phyloP scores from a whole-genome alignment of 192 early-diverging fungal genomes.

The Allomyces macrogynus region DNA sequence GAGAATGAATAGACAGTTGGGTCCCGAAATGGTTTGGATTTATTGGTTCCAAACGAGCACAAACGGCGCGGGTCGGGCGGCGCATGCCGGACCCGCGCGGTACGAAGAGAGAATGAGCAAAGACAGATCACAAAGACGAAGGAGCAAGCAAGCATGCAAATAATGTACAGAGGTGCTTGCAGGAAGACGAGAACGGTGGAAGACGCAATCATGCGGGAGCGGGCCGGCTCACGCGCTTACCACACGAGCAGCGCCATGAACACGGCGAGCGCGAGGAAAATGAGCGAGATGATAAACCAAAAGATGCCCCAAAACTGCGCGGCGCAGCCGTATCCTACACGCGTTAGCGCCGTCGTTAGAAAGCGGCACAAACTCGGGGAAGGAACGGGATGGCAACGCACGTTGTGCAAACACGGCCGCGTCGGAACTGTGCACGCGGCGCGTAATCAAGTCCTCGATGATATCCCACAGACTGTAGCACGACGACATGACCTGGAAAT shows the following conservation, averaged over 20 bases:
- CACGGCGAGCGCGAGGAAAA: slow-evolving; percentile 60
- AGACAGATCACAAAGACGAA: too few species aligned
- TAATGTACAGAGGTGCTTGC: too few species aligned
- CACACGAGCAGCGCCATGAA: slow-evolving; percentile 9
- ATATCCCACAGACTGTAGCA: slow-evolving; percentile 92
- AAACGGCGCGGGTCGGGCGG: too few species aligned
- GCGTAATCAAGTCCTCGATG: slow-evolving; percentile 46
- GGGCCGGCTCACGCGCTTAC: too few species aligned
- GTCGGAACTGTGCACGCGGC: background rate
- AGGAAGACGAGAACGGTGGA: too few species aligned
- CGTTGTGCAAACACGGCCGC: background rate
- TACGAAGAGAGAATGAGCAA: too few species aligned
- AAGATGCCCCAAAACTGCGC: slow-evolving; percentile 71
- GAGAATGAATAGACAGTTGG: too few species aligned
- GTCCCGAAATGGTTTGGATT: too few species aligned
- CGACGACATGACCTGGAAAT: slow-evolving; percentile 66
- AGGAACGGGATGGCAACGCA: background rate
- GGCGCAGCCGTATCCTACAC: slow-evolving; percentile 58
- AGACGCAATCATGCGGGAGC: too few species aligned
- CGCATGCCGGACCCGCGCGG: too few species aligned
- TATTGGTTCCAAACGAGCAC: too few species aligned
- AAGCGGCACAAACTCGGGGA: slow-evolving; percentile 49
- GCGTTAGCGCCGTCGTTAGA: slow-evolving; percentile 95
- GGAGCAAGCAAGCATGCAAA: too few species aligned
- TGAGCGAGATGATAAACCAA: slow-evolving; percentile 72